These are phyloP conservation scores for Erigeron canadensis DNA, from an alignment of 129 eudicot genomes.

Conservation along the genomic window DNA sequence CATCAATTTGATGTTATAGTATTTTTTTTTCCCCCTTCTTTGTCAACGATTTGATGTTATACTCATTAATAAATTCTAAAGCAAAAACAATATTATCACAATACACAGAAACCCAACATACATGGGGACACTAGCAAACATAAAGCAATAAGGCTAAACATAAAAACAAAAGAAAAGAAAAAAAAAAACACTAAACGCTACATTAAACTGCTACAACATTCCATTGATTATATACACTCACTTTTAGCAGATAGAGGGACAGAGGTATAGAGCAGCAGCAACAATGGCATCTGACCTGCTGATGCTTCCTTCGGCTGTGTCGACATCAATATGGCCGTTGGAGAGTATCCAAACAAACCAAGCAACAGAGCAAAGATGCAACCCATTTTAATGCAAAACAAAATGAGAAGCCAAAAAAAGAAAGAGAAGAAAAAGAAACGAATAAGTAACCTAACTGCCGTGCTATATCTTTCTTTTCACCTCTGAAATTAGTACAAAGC, in stretches of 20 bases:
- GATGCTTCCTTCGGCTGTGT: slow-evolving; percentile 14
- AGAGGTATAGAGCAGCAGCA: slow-evolving; percentile 23
- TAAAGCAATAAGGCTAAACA: background rate
- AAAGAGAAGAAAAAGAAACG: background rate
- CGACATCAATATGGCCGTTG: slow-evolving; percentile 10
- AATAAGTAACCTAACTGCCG: slow-evolving; percentile 28
- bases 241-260: slow-evolving; percentile 28
- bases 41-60: too few relatives aligned
- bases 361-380: slow-evolving; percentile 34
- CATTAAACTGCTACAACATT: slow-evolving; percentile 39
- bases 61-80: too few relatives aligned
- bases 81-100: too few relatives aligned
- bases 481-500: slow-evolving; percentile 51
- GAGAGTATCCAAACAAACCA: slow-evolving; percentile 34
- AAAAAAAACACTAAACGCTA: slow-evolving; percentile 25
- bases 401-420: slow-evolving; percentile 9
- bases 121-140: background rate
- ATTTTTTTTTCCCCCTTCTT: too few relatives aligned
- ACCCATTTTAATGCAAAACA: slow-evolving; percentile 35
- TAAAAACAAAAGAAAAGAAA: background rate
- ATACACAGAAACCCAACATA: background rate
- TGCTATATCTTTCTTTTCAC: slow-evolving; percentile 53
- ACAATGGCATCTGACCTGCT: slow-evolving; percentile 24
- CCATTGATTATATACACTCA: slow-evolving; percentile 49
- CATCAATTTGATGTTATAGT: too few relatives aligned